phyloP scores from a whole-genome alignment of 2,329 filamentous ascomycete species.

The Apiospora saccharicola region DNA sequence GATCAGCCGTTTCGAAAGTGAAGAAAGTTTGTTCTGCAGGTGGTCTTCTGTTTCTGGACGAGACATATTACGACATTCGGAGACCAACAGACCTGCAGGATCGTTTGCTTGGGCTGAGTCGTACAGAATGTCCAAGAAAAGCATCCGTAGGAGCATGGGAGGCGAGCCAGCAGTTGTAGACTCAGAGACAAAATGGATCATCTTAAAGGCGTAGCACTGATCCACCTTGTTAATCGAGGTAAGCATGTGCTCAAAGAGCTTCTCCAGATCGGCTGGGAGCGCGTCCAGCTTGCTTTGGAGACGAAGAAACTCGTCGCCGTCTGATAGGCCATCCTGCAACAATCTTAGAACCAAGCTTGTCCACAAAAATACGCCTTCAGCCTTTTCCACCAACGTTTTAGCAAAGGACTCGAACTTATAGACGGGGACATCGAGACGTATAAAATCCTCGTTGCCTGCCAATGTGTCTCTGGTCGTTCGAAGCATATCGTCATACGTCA shows the following conservation, averaged over 20 bases:
- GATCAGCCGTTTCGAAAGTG: background rate
- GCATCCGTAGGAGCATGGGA: background rate
- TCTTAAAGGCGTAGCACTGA: background rate
- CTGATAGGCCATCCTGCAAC: background rate
- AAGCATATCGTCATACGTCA: background rate
- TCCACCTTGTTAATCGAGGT: background rate
- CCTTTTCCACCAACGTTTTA: background rate
- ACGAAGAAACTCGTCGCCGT: background rate
- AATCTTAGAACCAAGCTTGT: background rate
- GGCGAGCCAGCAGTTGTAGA: accelerated
- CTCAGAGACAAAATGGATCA: background rate
- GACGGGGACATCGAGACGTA: background rate
- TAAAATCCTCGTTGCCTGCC: background rate
- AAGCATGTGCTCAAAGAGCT: background rate
- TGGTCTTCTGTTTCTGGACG: background rate
- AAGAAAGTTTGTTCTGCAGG: background rate
- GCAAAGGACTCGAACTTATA: background rate
- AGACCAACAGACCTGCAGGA: background rate
- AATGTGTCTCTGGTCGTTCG: background rate
- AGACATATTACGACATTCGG: background rate
- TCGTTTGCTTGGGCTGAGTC: background rate
- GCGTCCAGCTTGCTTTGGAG: background rate
- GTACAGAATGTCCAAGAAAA: background rate
- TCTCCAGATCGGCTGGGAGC: background rate
- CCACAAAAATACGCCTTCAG: background rate